Evolutionary conservation across 1,284 basidiomycete genomes (phyloP), one percentile per base, ranked within the genome.

Genomic region (Crepidotus sp.): DNA sequence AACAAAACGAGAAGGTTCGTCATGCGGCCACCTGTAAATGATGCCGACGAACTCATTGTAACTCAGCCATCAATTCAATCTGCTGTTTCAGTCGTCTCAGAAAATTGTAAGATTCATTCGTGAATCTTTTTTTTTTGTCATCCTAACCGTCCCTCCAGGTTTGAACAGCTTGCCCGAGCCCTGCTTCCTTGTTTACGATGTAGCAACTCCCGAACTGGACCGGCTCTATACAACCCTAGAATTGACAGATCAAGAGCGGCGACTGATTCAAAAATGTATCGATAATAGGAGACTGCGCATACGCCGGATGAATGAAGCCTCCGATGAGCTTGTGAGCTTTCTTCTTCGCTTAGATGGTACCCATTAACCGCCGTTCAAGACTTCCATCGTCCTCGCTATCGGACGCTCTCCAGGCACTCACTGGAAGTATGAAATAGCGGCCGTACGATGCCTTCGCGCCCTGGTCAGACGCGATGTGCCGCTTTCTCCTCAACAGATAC

Each of bases 351-450:
- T n/a, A n/a, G n/a, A 15, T 13, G 3, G 29, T 32, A 36, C 34
- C 14, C 46, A 24, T 18, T 2, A 9, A 18, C 9, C 24, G 19
- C 22, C 17, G 6, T 22, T 22, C 21, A 4, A 77, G 76, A 70
- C 60, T 21, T 50, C 53, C 1, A 55, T 61, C 9, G 59, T 81
- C 15, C 58, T 81, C 21, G 65, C 70, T 19, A 69, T 83, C 21
- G 81, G 72, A 2, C 67, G 70, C 14, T 73, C 74, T n/a, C 50
- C 70, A 2, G 61, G 66, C 14, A 85, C 84, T 10, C 87, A 95
- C 61, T 94, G 91, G 91, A 74, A 81, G 43, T 96, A 93, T 61
- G 69, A 73, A 1, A 81, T 91, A 35, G 76, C 46, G 6, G 84
- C 87, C 1, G 68, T 82, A 15, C 71, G 87, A 40, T 79, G 82